Evolutionary conservation across 495 filamentous ascomycete species (phyloP).

Genomic region (Neurospora intermedia): DNA sequence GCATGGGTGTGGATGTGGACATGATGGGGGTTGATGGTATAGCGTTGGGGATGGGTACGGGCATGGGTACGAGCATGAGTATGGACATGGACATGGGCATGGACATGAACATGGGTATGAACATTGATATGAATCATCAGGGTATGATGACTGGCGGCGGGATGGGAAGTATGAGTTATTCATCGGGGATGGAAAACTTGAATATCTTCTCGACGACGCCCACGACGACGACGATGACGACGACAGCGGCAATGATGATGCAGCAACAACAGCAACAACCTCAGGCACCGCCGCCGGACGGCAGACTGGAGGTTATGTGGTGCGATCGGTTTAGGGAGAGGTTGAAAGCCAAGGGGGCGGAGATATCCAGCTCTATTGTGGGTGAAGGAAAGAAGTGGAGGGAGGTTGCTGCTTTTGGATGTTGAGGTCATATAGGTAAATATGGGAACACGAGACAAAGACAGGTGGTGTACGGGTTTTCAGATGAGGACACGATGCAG

Average conservation of each 20-base stretch:
- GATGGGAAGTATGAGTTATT: not conserved
- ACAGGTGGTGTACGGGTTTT: not conserved
- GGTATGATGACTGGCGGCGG: not conserved
- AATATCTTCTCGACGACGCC: not conserved
- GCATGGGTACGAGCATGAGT: not conserved
- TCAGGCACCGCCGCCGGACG: constrained; percentile 10
- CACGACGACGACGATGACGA: not conserved
- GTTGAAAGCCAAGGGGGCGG: constrained; percentile 10
- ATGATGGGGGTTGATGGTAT: not conserved
- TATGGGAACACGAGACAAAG: not conserved
- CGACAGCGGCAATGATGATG: not conserved
- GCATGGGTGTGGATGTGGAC: not conserved
- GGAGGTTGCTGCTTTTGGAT: constrained; percentile 7
- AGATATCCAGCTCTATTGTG: constrained; percentile 10
- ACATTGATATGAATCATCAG: not conserved
- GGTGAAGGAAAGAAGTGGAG: constrained; percentile 11
- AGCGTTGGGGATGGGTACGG: constrained; percentile 3
- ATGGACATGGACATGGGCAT: constrained; percentile 3
- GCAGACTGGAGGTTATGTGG: constrained; percentile 31
- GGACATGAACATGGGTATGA: not conserved
- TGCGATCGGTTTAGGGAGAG: constrained; percentile 25
- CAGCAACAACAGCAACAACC: constrained; percentile 6
- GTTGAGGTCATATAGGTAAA: not conserved
- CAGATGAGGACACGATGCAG: not conserved
- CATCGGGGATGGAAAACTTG: not conserved